Evolutionary conservation across 2,329 filamentous ascomycete genomes (phyloP), one percentile per base, ranked within the genome.

Genomic region (Claviceps digitariae): DNA sequence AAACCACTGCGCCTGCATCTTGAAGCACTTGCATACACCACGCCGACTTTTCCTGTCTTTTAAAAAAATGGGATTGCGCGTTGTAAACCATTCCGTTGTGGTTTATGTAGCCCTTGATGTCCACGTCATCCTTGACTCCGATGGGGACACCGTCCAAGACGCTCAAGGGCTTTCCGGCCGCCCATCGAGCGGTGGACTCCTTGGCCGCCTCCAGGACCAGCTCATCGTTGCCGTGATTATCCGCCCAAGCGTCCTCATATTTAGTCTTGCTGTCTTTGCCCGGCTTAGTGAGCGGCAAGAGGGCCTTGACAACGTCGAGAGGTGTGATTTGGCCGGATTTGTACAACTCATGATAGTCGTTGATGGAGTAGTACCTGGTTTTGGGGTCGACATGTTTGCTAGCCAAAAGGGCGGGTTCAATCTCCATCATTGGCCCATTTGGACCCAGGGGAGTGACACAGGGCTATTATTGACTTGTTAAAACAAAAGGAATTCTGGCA

Each of bases 141-240:
- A 94, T 78, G 0, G 89, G 90, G 1, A 95, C 81, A 13, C 90
- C 90, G 61, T 95, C 90, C 8, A 95, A 71, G 5, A 87, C 70
- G 13, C 87, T 76, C 17, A 89, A 66, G 0, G 82, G 76, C 56
- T 76, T 75, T 0, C 86, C 85, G 17, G 75, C 71, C 54, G 80
- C 79, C 67, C 86, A 95, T 47, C 90, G 75, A 63, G 79, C 73
- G 0, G 88, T 86, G 1, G 88, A 93, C 8, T 78, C 85, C 59
- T 76, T 76, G 0, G 90, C 89, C 1, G 87, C 84, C 38, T 77
- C 76, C 4, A 82, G 73, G 1, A 86, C 78, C 20, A 78, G 67
- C 23, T 86, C 79, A 44, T 70, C 66, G 23, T 67, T 65, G 9
- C 75, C 75, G 52, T 84, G 77, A 44, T 76, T 79, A 51, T 85